Evolutionary conservation across 2,329 filamentous ascomycete genomes (phyloP), one percentile per base, ranked within the genome.

Genomic region (Diaporthe batatas): DNA sequence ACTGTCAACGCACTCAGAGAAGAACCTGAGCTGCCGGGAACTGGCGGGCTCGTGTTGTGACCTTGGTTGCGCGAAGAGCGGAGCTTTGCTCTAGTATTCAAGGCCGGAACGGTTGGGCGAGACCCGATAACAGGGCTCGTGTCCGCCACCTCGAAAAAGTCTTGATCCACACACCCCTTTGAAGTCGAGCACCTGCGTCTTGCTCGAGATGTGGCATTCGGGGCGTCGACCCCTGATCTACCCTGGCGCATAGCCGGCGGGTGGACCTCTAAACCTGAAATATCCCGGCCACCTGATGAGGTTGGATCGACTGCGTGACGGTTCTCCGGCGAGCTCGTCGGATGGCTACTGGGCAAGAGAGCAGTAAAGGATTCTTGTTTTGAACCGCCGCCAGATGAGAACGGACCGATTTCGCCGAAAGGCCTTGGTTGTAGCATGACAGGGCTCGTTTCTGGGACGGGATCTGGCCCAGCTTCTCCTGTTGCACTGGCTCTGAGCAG

Each of bases 1-100:
- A 79, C 77, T 1, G 82, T 82, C 18, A 86, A 74, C 29, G 80
- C 76, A 70, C 83, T 86, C 14, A 87, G 77, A 6, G 80, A 82
- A 2, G 85, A 86, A 2, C 80, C 81, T 2, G 82, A 78, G 58
- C 68, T 72, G 34, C 39, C 44, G 32, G 59, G 53, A 23, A 18
- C 44, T 34, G 67, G 36, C 44, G 68, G 47, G 44, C 34, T 70
- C 18, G 18, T 62, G 18, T 53, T 54, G 3, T 62, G 42, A 10
- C 6, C 34, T 51, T 42, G 39, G 70, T 68, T 16, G 64, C 73
- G 23, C 54, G 44, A n/a, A 36, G 51, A 47, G 49, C 71, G 67
- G 16, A 34, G 34, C 14, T 34, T 70, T 47, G 68, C 55, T 36
- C 70, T 69, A 1, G 74, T 75, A 57, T 68, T 75, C 21, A 71